Evolutionary conservation across 2,329 filamentous ascomycete genomes (phyloP).

Genomic region (Fusarium zealandicum): DNA sequence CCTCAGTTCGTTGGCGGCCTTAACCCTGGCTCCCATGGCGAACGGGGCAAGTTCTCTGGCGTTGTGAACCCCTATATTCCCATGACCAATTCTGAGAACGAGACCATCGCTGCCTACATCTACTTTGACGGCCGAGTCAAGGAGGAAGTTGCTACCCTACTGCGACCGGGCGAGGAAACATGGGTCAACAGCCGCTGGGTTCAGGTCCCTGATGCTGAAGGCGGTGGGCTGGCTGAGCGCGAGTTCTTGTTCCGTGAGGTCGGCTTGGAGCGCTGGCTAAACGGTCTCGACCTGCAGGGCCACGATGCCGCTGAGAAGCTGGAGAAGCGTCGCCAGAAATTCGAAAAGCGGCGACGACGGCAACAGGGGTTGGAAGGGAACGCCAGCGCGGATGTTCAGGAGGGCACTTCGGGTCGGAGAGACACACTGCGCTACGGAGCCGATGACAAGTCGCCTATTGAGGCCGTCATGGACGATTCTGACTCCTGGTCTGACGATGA

Average conservation of each 20-base stretch:
- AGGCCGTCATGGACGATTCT: conserved; percentile 72
- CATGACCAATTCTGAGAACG: conserved; percentile 90
- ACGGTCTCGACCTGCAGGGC: conserved; percentile 92
- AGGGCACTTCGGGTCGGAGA: conserved; percentile 53
- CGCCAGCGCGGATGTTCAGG: conserved; percentile 46
- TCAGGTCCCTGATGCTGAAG: conserved; percentile 87
- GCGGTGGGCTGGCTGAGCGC: conserved; percentile 91
- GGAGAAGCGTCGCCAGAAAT: conserved; percentile 86
- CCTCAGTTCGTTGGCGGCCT: conserved; percentile 81
- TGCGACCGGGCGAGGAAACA: conserved; percentile 93
- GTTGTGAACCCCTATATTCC: conserved; percentile 87
- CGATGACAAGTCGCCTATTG: conserved; percentile 76
- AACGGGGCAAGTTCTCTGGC: conserved; percentile 57
- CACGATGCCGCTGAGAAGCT: conserved; percentile 89
- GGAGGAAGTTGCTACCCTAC: conserved; percentile 93
- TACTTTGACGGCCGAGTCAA: conserved; percentile 97
- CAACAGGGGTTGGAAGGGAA: conserved; percentile 59
- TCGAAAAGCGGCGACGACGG: conserved; percentile 71
- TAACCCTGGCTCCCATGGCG: conserved; percentile 58
- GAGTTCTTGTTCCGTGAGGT: conserved; percentile 98
- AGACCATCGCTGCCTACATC: conserved; percentile 98
- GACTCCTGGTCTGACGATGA: conserved; percentile 80
- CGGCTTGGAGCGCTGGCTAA: conserved; percentile 93
- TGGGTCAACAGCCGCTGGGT: conserved; percentile 99
- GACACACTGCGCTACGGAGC: conserved; percentile 82